Percentiles rank a stretch among this genome's conserved stretches.
phyloP scores from a whole-genome alignment of 495 filamentous ascomycete genomes.

The Aspergillus funiculosus region DNA sequence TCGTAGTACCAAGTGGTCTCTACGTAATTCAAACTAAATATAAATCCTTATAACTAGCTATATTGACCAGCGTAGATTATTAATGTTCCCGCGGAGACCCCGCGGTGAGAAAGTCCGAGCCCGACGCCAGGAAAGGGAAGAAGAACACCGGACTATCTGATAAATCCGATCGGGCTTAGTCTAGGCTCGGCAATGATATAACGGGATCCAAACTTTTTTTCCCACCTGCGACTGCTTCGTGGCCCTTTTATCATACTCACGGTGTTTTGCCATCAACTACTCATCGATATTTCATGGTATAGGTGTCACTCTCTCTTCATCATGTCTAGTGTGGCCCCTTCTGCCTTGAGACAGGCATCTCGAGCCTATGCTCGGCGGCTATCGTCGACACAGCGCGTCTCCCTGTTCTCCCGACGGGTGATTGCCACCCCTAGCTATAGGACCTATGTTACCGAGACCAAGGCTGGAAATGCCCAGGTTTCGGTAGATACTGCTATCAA shows the following conservation, averaged over 20 bases:
- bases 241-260: conserved; percentile 7
- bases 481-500: conserved; percentile 75
- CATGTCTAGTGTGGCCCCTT: conserved; percentile 70
- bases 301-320: conserved; percentile 24
- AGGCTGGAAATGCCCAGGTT: conserved; percentile 73
- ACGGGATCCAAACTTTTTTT: conserved; percentile 26
- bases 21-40: too few relatives aligned
- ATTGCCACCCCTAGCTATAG: conserved; percentile 38
- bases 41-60: too few relatives aligned
- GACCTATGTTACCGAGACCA: conserved; percentile 79
- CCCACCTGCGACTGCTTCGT: conserved; percentile 7
- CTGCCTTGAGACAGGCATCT: conserved; percentile 72
- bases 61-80: too few relatives aligned
- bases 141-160: conserved; percentile 15
- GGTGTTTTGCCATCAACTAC: conserved; percentile 12
- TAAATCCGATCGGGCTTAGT: conserved; percentile 25
- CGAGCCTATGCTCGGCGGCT: conserved; percentile 57
- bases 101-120: conserved; percentile 5
- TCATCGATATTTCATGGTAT: conserved; percentile 21
- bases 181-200: conserved; percentile 28
- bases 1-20: too few relatives aligned
- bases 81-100: conserved; percentile 2
- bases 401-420: conserved; percentile 46
- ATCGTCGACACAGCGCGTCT: conserved; percentile 36
- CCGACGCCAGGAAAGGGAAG: conserved; percentile 2